A percentile compares a stretch with the other conserved stretches of the same genome.
phyloP scores from a whole-genome alignment of 1,284 basidiomycete genomes.

The Malassezia sp. region DNA sequence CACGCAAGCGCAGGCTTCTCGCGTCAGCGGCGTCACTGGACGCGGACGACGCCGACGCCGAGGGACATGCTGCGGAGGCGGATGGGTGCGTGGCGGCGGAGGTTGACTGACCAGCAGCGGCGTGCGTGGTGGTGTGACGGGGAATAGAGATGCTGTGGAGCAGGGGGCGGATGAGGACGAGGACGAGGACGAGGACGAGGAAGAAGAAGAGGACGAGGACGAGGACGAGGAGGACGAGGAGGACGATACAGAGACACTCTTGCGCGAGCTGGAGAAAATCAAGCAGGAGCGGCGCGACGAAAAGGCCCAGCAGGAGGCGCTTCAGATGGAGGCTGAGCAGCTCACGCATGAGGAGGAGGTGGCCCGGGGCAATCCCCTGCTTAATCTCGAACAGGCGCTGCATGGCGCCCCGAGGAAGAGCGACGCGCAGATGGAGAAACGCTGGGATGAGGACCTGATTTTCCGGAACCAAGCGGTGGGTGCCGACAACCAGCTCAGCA shows the following conservation, averaged over 20 bases:
- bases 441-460: constrained; percentile 46
- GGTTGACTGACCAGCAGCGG: no score
- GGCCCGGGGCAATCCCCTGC: constrained; percentile 37
- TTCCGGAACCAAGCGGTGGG: constrained; percentile 43
- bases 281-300: constrained; percentile 32
- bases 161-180: neutral
- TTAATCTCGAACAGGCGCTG: constrained; percentile 33
- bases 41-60: constrained; percentile 16
- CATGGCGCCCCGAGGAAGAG: no score
- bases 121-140: no score
- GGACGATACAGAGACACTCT: constrained; percentile 29
- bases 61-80: no score
- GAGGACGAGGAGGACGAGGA: constrained; percentile 19
- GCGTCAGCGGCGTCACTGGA: constrained; percentile 14
- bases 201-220: constrained; percentile 15
- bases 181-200: constrained; percentile 9
- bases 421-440: constrained; percentile 6
- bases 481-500: constrained; percentile 11
- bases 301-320: constrained; percentile 17
- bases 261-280: constrained; percentile 40
- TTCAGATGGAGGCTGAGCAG: constrained; percentile 7
- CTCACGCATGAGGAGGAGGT: constrained; percentile 32
- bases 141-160: neutral
- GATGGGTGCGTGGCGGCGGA: no score
- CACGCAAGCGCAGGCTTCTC: constrained; percentile 16